Evolutionary conservation across 179 eudicot genomes (phyloP), one percentile per base, ranked within the genome.

Genomic region (Beta macrorhiza): DNA sequence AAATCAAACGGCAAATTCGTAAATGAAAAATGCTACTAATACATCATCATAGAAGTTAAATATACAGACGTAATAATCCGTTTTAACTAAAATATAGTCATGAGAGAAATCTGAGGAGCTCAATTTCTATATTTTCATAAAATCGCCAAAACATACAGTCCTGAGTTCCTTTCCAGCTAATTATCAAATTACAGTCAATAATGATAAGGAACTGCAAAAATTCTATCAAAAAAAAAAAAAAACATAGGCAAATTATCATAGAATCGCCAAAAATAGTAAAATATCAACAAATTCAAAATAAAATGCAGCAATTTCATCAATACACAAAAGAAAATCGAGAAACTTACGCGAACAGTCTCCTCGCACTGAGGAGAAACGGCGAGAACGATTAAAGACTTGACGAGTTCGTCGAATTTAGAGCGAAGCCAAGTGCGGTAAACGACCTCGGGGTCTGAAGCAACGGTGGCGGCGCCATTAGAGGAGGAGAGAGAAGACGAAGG

Each of bases 371-470:
- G 59, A 57, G 90, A 89, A 52, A 87, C 78, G 1, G 83, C 84
- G 55, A 93, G 79, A 16, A 85, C 86, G 25, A 95, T 47, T 3
- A 93, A 89, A 5, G 89, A 83, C 17, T 57, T 82, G n/a, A 84
- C 87, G n/a, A 93, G 84, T 42, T 91, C 91, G 44, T 92, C 95
- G 63, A 90, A 91, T 87, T 93, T 95, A 25, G 92, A 78, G 52
- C 97, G 92, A n/a, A 93, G 88, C 98, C 98, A 93, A 4, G 92
- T 87, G 32, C 83, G 88, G 83, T 91, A 93, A 17, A 93, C 87
- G 71, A 89, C 73, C 65, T 93, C 97, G 9, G 97, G 85, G 53
- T 91, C 94, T 10, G 82, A 55, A 20, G 44, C 75, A 16, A 37
- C 65, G 32, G 59, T 74, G 37, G 75, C 64, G 67, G 82, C 75